Evolutionary conservation across 2,329 filamentous ascomycete species (phyloP).

Genomic region (Ilyonectria robusta): DNA sequence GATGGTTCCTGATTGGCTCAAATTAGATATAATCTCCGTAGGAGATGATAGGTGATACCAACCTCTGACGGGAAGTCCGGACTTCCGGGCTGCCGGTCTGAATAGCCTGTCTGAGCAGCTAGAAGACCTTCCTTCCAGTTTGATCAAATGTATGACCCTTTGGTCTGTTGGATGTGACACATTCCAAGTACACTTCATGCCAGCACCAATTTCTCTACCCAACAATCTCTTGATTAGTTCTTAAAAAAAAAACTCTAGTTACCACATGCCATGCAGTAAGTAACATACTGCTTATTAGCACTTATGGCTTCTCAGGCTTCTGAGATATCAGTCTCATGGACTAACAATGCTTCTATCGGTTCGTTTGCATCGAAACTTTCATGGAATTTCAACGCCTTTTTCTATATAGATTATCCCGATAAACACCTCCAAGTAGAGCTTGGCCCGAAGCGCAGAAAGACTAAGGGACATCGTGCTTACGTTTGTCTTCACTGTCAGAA

Average conservation of each 20-base stretch:
- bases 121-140: neutral
- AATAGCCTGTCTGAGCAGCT: neutral
- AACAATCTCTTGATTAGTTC: neutral
- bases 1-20: too few relatives aligned
- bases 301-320: neutral
- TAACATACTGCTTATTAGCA: neutral
- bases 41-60: neutral
- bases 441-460: neutral
- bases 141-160: neutral
- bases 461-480: neutral
- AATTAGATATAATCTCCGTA: too few relatives aligned
- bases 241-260: neutral
- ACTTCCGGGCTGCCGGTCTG: neutral
- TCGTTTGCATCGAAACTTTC: neutral
- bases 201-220: neutral
- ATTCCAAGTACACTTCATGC: neutral
- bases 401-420: neutral
- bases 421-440: neutral
- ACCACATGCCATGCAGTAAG: neutral
- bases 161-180: neutral
- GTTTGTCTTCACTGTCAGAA: neutral
- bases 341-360: neutral
- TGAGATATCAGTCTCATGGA: neutral
- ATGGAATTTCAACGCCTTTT: neutral
- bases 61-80: neutral